A percentile compares a stretch with the other conserved stretches of the same genome.
Evolutionary conservation across 78 protist species (phyloP).

Genomic region (Trichosphaerium sp.): DNA sequence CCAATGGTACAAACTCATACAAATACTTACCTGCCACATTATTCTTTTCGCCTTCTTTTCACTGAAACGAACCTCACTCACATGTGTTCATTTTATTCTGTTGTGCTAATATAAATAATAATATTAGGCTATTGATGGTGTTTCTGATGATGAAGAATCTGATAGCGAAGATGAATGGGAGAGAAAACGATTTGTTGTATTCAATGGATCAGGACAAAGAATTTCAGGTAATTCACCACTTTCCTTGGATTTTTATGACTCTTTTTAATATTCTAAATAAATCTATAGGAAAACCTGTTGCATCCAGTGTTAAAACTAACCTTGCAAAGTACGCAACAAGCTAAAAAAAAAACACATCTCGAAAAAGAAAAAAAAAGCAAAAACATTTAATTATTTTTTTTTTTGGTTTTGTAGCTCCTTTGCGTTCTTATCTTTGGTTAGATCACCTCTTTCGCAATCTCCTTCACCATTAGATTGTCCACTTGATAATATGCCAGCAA

Average conservation of each 20-base stretch:
- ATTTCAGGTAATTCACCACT: slow-evolving; percentile 41
- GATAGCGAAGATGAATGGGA: neutral
- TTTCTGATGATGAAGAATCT: slow-evolving; percentile 16
- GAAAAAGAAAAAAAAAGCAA: neutral
- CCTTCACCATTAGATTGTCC: neutral
- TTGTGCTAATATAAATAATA: slow-evolving; percentile 7
- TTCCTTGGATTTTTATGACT: slow-evolving; percentile 9
- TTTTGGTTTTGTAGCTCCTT: neutral
- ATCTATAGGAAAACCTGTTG: slow-evolving; percentile 1
- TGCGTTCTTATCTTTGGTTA: neutral
- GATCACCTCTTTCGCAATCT: neutral
- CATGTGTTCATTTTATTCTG: neutral
- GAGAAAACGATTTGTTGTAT: slow-evolving; percentile 33
- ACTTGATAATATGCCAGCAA: neutral
- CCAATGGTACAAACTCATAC: slow-evolving; percentile 7
- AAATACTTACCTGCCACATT: neutral
- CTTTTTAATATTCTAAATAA: slow-evolving; percentile 9
- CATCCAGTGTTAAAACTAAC: neutral
- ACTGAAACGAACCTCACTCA: slow-evolving; percentile 10
- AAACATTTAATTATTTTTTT: neutral
- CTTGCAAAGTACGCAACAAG: neutral
- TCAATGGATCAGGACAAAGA: slow-evolving; percentile 17
- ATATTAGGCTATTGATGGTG: slow-evolving; percentile 4
- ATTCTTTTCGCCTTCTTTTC: slow-evolving; percentile 14
- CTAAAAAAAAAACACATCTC: neutral